phyloP scores from a whole-genome alignment of 2,329 filamentous ascomycete genomes.

The Colletotrichum sp. region DNA sequence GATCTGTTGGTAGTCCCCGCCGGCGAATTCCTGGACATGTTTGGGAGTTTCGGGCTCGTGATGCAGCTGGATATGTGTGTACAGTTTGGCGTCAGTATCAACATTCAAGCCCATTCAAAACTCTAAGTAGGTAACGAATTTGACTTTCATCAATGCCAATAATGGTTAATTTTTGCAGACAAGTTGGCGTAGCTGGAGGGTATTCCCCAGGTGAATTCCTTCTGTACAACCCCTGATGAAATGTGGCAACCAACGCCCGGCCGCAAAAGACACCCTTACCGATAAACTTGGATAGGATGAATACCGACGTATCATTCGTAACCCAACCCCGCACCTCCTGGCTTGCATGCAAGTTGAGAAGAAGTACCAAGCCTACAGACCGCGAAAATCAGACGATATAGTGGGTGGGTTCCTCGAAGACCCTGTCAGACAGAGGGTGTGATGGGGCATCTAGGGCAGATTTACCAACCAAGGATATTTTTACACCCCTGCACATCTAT shows the following conservation, averaged over 20 bases:
- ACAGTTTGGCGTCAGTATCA: background rate
- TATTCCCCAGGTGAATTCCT: background rate
- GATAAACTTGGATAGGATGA: background rate
- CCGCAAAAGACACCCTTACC: background rate
- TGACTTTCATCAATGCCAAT: background rate
- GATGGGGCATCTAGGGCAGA: background rate
- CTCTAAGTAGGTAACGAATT: background rate
- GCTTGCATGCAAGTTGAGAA: background rate
- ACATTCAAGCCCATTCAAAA: background rate
- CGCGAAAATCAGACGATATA: background rate
- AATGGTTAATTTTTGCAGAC: rapidly evolving
- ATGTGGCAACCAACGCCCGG: background rate
- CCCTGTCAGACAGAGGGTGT: background rate
- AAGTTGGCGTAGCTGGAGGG: background rate
- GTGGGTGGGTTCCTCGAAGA: background rate
- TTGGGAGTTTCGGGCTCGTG: background rate
- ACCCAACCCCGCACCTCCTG: background rate
- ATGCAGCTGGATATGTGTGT: background rate
- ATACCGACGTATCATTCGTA: background rate
- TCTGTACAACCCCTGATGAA: background rate
- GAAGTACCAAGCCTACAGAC: background rate
- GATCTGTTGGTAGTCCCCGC: background rate
- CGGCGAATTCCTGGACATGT: background rate
- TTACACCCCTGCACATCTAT: background rate
- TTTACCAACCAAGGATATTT: background rate